Evolutionary conservation across 495 filamentous ascomycete genomes (phyloP), one percentile per base, ranked within the genome.

Genomic region (Beverwykella pulmonaria): DNA sequence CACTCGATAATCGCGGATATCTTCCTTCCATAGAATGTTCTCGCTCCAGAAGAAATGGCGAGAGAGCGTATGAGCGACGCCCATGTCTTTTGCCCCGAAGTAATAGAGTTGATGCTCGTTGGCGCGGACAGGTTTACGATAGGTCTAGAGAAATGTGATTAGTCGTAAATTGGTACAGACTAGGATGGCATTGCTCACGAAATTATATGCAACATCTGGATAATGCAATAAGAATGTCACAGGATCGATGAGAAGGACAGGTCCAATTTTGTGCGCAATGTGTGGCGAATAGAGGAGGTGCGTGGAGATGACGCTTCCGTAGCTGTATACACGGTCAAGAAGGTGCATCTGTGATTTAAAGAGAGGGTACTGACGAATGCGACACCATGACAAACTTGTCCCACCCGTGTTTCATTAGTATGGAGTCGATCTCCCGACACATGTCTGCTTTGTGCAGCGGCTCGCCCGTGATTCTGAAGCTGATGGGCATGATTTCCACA

Each of bases 131-230:
- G 87, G 87, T 55, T 75, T 75, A 6, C 87, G 80, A 30, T 25
- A 55, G 15, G 44, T 68, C 64, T 67, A 36, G n/a, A n/a, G n/a
- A n/a, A 22, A 9, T 29, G 8, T 10, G 22, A 27, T 32, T 12
- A 61, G 25, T 29, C 20, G 15, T 3, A 26, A 0, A 6, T 23
- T 32, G 22, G 49, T 39, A n/a, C 8, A 25, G 20, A 26, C 5
- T 78, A 71, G 14, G 83, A 87, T 7, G 17, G 26, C 8, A 19
- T 2, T 17, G 15, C 59, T 68, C 50, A 69, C 68, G 68, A 90
- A 89, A 71, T 90, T 90, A 78, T 85, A 89, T 22, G 87, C 87
- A 46, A 90, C 85, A 65, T 87, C 81, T 29, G 87, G 87, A n/a
- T 87, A 74, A 74, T 90, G 87, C 34, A 90, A 76, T 19, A 88